These are phyloP conservation scores for Striga hermonthica DNA, from an alignment of 305 asterid species.

Conservation along the genomic window DNA sequence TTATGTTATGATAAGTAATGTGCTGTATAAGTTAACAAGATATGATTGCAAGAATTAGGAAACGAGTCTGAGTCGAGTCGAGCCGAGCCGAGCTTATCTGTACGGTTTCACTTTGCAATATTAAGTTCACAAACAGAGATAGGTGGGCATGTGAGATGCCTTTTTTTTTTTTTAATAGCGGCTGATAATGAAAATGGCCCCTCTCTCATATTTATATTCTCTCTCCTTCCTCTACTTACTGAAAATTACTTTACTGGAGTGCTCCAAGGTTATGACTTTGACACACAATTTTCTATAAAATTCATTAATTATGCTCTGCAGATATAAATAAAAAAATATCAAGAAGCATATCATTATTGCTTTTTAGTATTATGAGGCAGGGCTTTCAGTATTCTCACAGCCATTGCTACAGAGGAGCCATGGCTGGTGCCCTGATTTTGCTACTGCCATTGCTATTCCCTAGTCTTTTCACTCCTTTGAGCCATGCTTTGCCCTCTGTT, in stretches of 20 bases:
- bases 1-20: background rate
- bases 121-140: slow-evolving; percentile 23
- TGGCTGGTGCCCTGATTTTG: slow-evolving; percentile 62
- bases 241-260: slow-evolving; percentile 33
- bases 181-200: slow-evolving; percentile 35
- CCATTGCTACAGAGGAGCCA: slow-evolving; percentile 52
- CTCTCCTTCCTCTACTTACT: slow-evolving; percentile 22
- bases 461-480: slow-evolving; percentile 45
- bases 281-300: background rate
- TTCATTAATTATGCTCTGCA: slow-evolving; percentile 25
- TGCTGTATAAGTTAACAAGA: slow-evolving; percentile 21
- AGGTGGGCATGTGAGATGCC: slow-evolving; percentile 30
- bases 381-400: slow-evolving; percentile 31
- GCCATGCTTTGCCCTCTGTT: slow-evolving; percentile 67
- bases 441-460: slow-evolving; percentile 60
- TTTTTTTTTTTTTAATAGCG: slow-evolving; percentile 31
- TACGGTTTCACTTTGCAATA: slow-evolving; percentile 14
- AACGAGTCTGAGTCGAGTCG: no score
- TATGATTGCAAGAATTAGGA: no score
- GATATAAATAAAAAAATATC: slow-evolving; percentile 34
- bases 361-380: slow-evolving; percentile 26
- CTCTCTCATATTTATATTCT: slow-evolving; percentile 18
- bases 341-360: slow-evolving; percentile 23
- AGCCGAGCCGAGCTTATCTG: no score
- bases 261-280: slow-evolving; percentile 32